These are phyloP conservation scores for Edaphochlamys debaryana DNA, from an alignment of 139 green algal genomes.

Conservation along the genomic window DNA sequence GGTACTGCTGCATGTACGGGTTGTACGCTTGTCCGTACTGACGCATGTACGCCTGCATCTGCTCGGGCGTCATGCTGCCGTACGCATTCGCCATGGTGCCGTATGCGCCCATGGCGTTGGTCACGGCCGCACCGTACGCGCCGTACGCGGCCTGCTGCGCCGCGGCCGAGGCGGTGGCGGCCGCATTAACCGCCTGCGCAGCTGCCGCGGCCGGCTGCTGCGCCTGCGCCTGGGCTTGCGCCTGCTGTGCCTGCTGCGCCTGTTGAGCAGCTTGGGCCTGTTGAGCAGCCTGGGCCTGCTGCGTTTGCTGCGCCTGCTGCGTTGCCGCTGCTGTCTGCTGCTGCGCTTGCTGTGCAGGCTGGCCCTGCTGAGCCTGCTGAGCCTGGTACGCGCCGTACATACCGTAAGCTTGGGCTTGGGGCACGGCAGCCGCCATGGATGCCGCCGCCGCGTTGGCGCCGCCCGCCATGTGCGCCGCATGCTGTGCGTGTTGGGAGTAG, in stretches of 20 bases:
- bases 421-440: not conserved
- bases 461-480: not conserved
- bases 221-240: not conserved
- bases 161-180: not conserved
- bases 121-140: constrained; percentile 21
- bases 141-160: constrained; percentile 10
- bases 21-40: constrained; percentile 26
- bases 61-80: constrained; percentile 18
- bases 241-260: not conserved
- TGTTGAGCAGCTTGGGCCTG: not conserved
- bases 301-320: not conserved
- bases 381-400: not conserved
- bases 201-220: not conserved
- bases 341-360: not conserved
- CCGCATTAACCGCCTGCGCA: too few species aligned
- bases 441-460: not conserved
- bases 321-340: not conserved
- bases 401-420: not conserved
- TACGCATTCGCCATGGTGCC: constrained; percentile 9
- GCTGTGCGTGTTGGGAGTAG: too few species aligned
- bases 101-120: too few species aligned
- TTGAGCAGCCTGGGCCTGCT: not conserved
- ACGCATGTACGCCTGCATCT: constrained; percentile 41
- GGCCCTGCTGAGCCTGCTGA: not conserved
- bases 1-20: constrained; percentile 11